These are phyloP conservation scores for Clitopilus passeckerianus DNA, from an alignment of 768 basidiomycete genomes.

Conservation along the genomic window DNA sequence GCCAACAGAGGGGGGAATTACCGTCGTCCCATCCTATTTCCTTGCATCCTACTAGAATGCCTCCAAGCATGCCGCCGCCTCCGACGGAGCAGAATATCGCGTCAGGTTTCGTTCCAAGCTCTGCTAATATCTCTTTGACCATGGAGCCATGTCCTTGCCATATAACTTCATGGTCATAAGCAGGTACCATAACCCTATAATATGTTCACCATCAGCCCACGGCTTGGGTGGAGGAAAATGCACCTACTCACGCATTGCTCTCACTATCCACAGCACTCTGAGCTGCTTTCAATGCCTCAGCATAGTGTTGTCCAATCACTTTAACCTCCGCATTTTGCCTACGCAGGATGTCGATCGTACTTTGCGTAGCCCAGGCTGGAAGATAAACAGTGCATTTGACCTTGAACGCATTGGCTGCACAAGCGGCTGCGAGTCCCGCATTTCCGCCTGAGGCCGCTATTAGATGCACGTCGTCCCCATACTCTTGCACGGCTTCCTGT, in stretches of 20 bases:
- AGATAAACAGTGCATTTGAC: constrained; percentile 66
- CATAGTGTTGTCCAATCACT: constrained; percentile 53
- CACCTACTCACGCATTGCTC: constrained; percentile 44
- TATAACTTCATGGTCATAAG: constrained; percentile 63
- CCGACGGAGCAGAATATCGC: constrained; percentile 79
- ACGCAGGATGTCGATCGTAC: constrained; percentile 44
- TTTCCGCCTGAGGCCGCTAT: constrained; percentile 73
- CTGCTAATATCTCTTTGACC: constrained; percentile 54
- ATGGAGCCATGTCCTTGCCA: constrained; percentile 82
- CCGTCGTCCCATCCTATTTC: constrained; percentile 65
- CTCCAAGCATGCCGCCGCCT: constrained; percentile 68
- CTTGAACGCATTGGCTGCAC: constrained; percentile 47
- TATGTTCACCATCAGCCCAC: not conserved
- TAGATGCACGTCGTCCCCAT: constrained; percentile 51
- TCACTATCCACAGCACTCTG: constrained; percentile 36
- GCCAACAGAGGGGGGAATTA: constrained; percentile 21
- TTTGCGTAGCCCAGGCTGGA: constrained; percentile 45
- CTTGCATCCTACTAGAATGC: constrained; percentile 64
- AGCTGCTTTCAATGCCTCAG: constrained; percentile 53
- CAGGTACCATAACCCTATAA: constrained; percentile 58
- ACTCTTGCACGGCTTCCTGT: constrained; percentile 37
- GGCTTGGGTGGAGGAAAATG: not conserved
- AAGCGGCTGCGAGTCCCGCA: constrained; percentile 64
- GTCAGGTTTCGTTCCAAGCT: constrained; percentile 52
- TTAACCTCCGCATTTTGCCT: constrained; percentile 53